Conservation (phyloP, 208 protist genomes). For the Naegleria fowleri region DNA sequence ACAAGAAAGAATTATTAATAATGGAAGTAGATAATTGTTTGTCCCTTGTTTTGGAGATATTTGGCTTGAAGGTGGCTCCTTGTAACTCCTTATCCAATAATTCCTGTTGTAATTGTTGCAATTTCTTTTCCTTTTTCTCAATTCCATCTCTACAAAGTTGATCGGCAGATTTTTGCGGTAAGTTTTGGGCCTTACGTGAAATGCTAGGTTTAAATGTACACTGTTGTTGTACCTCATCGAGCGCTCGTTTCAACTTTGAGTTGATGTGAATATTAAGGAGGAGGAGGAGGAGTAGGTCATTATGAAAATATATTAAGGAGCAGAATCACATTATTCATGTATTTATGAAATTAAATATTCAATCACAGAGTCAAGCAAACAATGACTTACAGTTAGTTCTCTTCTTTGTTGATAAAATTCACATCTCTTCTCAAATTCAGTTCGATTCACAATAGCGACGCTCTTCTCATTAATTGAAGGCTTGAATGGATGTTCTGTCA, state of each 20-base stretch:
- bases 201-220: not conserved
- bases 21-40: not conserved
- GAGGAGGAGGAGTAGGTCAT: no score
- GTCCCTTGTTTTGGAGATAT: not conserved
- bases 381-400: not conserved
- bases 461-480: not conserved
- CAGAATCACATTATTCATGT: not conserved
- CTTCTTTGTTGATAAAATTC: not conserved
- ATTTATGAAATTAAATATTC: no score
- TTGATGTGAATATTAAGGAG: no score
- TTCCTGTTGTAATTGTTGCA: not conserved
- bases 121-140: not conserved
- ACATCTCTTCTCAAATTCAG: not conserved
- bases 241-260: not conserved
- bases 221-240: not conserved
- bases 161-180: not conserved
- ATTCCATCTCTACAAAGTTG: not conserved
- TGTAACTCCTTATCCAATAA: not conserved
- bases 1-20: not conserved
- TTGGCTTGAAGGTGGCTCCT: constrained; percentile 9
- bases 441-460: not conserved
- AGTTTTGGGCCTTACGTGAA: not conserved
- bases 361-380: no score
- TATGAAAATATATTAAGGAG: not conserved
- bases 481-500: not conserved